These are phyloP conservation scores for Xylaria arbuscula DNA, from an alignment of 2,329 filamentous ascomycete species.

Conservation along the genomic window DNA sequence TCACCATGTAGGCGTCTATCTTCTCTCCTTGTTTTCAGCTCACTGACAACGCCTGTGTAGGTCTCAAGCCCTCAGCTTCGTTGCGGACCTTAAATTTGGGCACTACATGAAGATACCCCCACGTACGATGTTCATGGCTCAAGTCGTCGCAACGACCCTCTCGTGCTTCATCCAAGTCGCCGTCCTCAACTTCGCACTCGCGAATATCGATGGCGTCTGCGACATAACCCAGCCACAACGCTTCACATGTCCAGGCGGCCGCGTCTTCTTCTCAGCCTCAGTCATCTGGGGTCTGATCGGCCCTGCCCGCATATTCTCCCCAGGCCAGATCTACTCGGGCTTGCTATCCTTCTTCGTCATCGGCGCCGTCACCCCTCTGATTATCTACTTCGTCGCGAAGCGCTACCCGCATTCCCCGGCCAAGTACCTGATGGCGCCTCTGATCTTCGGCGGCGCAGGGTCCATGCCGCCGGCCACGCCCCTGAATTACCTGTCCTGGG, in stretches of 20 bases:
- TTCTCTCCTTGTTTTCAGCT: not conserved
- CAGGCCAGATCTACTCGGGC: conserved; percentile 69
- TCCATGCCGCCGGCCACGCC: conserved; percentile 74
- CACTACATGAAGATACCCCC: conserved; percentile 78
- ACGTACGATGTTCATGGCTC: conserved; percentile 72
- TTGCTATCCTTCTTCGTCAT: conserved; percentile 70
- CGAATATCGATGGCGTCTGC: conserved; percentile 73
- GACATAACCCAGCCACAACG: conserved; percentile 64
- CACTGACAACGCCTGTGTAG: conserved; percentile 48
- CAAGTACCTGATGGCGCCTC: conserved; percentile 68
- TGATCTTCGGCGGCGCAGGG: conserved; percentile 71
- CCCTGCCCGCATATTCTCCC: conserved; percentile 71
- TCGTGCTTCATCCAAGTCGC: conserved; percentile 74
- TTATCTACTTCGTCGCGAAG: conserved; percentile 62
- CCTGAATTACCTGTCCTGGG: conserved; percentile 80
- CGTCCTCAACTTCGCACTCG: conserved; percentile 71
- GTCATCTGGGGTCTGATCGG: conserved; percentile 77
- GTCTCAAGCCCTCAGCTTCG: conserved; percentile 72
- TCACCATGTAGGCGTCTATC: conserved; percentile 62
- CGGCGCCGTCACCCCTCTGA: conserved; percentile 64
- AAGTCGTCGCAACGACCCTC: conserved; percentile 73
- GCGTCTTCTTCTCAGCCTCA: conserved; percentile 73
- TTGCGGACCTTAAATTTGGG: conserved; percentile 74
- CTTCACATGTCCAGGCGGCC: conserved; percentile 72
- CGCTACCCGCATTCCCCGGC: conserved; percentile 63